Evolutionary conservation across 2,329 filamentous ascomycete genomes (phyloP).

Genomic region (Microdochium trichocladiopsis): DNA sequence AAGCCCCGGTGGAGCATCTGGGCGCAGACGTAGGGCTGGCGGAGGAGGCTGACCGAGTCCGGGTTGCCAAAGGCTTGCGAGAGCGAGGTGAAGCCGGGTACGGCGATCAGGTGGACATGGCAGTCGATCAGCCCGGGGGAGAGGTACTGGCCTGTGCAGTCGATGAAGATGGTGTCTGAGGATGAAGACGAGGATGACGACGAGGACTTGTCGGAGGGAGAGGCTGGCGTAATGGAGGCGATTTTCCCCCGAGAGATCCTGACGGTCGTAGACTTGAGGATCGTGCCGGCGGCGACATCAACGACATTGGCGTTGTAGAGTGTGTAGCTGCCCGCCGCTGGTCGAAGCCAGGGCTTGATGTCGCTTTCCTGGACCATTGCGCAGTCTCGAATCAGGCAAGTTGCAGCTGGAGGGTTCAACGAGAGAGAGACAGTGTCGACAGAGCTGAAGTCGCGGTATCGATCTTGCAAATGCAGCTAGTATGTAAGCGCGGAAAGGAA

Average conservation of each 20-base stretch:
- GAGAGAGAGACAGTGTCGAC: too few species aligned
- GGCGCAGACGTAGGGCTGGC: constrained; percentile 32
- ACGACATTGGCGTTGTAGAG: constrained; percentile 14
- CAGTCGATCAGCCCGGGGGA: constrained; percentile 11
- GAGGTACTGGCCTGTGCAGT: constrained; percentile 8
- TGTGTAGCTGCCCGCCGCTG: constrained; percentile 8
- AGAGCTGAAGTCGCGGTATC: too few species aligned
- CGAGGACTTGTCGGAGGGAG: background rate
- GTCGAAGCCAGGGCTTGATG: constrained; percentile 16
- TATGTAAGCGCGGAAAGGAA: too few species aligned
- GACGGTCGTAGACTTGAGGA: constrained; percentile 7
- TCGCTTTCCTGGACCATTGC: constrained; percentile 12
- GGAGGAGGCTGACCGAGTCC: constrained; percentile 21
- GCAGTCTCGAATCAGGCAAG: too few species aligned
- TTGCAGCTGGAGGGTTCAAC: too few species aligned
- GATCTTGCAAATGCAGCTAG: too few species aligned
- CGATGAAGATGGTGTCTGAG: constrained; percentile 3
- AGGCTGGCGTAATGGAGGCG: constrained; percentile 3
- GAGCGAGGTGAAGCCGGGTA: constrained; percentile 12
- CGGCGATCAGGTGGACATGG: constrained; percentile 15
- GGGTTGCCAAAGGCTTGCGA: constrained; percentile 13
- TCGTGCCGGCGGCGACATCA: constrained; percentile 11
- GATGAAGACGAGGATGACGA: background rate
- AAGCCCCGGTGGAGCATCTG: constrained; percentile 46
- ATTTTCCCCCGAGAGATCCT: constrained; percentile 11